Percentiles rank a stretch among this genome's conserved stretches.
Conservation (phyloP, 2,329 filamentous ascomycete species). For the Bisporella sp. region DNA sequence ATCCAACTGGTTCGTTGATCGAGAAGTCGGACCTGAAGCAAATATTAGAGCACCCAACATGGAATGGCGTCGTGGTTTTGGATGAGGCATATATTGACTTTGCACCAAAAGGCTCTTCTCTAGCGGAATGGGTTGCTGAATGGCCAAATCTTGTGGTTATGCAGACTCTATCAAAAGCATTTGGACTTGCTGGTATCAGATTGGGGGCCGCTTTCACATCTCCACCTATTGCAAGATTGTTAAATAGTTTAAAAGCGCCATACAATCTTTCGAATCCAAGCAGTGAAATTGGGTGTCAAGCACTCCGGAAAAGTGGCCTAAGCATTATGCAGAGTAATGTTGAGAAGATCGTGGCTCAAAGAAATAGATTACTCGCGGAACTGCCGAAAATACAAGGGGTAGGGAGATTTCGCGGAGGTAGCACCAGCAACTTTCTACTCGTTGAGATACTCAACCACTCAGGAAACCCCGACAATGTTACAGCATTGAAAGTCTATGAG, state of each 20-base stretch:
- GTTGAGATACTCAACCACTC: slow-evolving; percentile 74
- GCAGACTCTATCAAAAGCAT: slow-evolving; percentile 98
- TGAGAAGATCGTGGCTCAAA: slow-evolving; percentile 64
- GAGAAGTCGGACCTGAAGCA: slow-evolving; percentile 65
- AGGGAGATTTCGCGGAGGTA: slow-evolving; percentile 73
- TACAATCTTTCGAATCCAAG: slow-evolving; percentile 94
- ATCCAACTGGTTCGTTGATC: slow-evolving; percentile 79
- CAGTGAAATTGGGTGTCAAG: slow-evolving; percentile 69
- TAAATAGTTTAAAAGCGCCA: slow-evolving; percentile 92
- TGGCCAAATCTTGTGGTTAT: slow-evolving; percentile 96
- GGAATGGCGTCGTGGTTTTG: slow-evolving; percentile 90
- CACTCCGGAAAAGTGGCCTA: slow-evolving; percentile 61
- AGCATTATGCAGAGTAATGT: slow-evolving; percentile 65
- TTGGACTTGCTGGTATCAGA: slow-evolving; percentile 89
- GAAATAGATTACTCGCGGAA: slow-evolving; percentile 67
- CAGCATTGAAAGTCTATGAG: slow-evolving; percentile 77
- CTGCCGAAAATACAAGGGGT: slow-evolving; percentile 71
- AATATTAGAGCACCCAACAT: slow-evolving; percentile 78
- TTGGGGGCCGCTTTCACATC: slow-evolving; percentile 80
- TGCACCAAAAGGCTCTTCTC: slow-evolving; percentile 66
- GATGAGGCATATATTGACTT: slow-evolving; percentile 99
- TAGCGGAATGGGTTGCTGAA: slow-evolving; percentile 86
- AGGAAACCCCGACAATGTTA: slow-evolving; percentile 70
- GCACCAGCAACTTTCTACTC: slow-evolving; percentile 80
- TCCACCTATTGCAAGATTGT: slow-evolving; percentile 64